Evolutionary conservation across 805 yeast species (phyloP).

Genomic region (Candida suzukii): DNA sequence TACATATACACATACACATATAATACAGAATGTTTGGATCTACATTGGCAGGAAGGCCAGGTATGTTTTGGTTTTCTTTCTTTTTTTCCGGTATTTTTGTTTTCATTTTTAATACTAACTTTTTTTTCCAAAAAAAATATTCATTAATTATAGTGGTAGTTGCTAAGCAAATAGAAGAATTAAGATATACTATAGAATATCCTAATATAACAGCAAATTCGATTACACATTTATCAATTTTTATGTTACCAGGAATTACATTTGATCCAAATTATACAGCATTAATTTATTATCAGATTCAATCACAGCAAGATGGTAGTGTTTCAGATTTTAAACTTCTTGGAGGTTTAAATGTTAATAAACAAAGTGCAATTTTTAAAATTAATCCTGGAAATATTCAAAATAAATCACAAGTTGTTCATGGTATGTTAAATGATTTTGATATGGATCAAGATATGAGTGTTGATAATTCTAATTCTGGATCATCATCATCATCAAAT

Average conservation of each 20-base stretch:
- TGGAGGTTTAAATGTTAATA: slow-evolving; percentile 54
- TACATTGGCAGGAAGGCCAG: slow-evolving; percentile 24
- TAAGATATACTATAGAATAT: slow-evolving; percentile 59
- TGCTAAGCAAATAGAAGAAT: slow-evolving; percentile 61
- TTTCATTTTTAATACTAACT: background rate
- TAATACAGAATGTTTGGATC: slow-evolving; percentile 24
- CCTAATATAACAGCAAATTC: slow-evolving; percentile 47
- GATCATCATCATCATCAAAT: no score
- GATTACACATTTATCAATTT: slow-evolving; percentile 75
- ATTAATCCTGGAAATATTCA: slow-evolving; percentile 39
- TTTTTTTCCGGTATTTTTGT: background rate
- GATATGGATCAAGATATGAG: slow-evolving; percentile 51
- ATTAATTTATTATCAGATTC: slow-evolving; percentile 80
- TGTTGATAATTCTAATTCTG: no score
- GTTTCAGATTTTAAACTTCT: slow-evolving; percentile 51
- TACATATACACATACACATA: background rate
- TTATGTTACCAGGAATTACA: slow-evolving; percentile 75
- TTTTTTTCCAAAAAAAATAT: background rate
- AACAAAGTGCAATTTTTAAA: slow-evolving; percentile 90
- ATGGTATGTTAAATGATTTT: slow-evolving; percentile 45
- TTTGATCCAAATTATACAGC: slow-evolving; percentile 72
- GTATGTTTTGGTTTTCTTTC: background rate
- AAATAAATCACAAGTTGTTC: slow-evolving; percentile 7
- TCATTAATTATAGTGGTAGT: slow-evolving; percentile 21
- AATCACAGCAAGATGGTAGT: slow-evolving; percentile 36